Evolutionary conservation across 2,329 filamentous ascomycete species (phyloP).

Genomic region (Didymella arachidicola): DNA sequence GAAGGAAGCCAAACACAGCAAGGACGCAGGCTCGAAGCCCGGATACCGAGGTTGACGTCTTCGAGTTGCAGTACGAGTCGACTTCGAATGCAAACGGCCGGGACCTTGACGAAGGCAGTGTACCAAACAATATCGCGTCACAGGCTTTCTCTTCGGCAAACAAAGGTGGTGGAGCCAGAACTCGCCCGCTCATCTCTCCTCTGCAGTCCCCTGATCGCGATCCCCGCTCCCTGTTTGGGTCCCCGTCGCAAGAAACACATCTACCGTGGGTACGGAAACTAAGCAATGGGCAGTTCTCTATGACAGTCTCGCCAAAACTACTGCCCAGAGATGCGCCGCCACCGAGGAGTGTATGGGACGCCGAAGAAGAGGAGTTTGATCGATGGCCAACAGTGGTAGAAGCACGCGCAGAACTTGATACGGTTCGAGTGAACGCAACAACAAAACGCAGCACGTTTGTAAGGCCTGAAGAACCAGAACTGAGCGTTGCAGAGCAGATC

Average conservation of each 20-base stretch:
- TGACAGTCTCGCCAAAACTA: conserved; percentile 4
- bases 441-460: conserved; percentile 10
- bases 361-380: conserved; percentile 27
- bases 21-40: background rate
- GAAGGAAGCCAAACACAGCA: background rate
- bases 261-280: conserved; percentile 13
- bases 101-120: background rate
- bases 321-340: conserved; percentile 3
- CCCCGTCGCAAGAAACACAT: conserved; percentile 10
- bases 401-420: conserved; percentile 8
- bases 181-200: background rate
- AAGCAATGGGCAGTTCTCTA: conserved; percentile 12
- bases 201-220: conserved; percentile 1
- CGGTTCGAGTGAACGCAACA: conserved; percentile 10
- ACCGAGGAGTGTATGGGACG: conserved; percentile 22
- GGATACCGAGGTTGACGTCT: background rate
- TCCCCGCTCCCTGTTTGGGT: conserved; percentile 9
- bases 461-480: background rate
- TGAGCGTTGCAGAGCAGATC: conserved; percentile 4
- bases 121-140: background rate
- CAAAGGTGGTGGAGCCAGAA: background rate
- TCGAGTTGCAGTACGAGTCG: conserved; percentile 1
- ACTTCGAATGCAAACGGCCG: background rate
- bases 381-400: conserved; percentile 13
- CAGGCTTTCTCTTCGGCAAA: background rate